Evolutionary conservation across 345 rosid genomes (phyloP), one percentile per base, ranked within the genome.

Genomic region (Eucalyptus regnans): DNA sequence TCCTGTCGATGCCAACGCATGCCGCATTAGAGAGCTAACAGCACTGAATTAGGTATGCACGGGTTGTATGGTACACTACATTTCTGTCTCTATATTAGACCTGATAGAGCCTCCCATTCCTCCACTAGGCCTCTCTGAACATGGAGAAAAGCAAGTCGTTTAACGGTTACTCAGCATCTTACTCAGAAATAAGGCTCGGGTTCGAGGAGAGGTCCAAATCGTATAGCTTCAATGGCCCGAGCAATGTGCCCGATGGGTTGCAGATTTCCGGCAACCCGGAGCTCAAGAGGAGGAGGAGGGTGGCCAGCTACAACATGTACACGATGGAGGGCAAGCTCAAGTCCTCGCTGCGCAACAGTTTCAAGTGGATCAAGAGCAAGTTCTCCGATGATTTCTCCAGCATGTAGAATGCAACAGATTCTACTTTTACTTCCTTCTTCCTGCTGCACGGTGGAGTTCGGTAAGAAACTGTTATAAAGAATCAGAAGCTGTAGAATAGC

Each of bases 291-390:
- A 92, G 92, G 89, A 93, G 91, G 91, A 92, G 96, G 90, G 95
- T 95, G 88, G 95, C 95, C 14, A 91, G 91, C 79, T 95, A 95
- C 84, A 95, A 95, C 87, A 86, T 93, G 92, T 95, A 94, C 88
- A 86, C 92, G 64, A 87, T 86, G 91, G 94, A 95, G 92, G 94
- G 94, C 87, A 95, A 95, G 91, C 91, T 95, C 91, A 95, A 93
- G 88, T 92, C 94, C 11, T 92, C 94, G 5, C 64, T 95, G 43
- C 89, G 91, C 64, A 93, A 92, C 92, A 94, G 95, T 94, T 93
- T 93, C 90, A 95, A 94, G 93, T 95, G 96, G 96, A 94, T 95
- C 93, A 95, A 93, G 92, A 95, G 89, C 94, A 95, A 94, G 91
- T 91, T 94, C 88, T 37, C 85, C 2, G 89, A 89, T 33, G 90